Percentiles rank a stretch among this genome's conserved stretches.
Evolutionary conservation across 2,329 filamentous ascomycete species (phyloP).

Genomic region (Pseudocercospora ulei): DNA sequence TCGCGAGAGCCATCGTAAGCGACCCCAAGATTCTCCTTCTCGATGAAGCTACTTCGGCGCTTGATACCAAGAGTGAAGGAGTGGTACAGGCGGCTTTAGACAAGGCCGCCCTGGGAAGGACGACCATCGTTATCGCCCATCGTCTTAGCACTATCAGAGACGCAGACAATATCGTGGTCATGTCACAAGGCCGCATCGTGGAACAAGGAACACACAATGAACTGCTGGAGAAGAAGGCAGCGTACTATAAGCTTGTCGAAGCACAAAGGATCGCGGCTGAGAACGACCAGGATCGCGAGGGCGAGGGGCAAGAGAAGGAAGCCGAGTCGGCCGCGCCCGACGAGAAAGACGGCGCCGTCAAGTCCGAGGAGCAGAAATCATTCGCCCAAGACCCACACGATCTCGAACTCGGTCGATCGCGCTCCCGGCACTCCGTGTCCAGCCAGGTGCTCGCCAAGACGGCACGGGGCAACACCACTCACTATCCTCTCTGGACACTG

Average conservation of each 20-base stretch:
- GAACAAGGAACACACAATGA: slow-evolving; percentile 85
- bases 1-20: slow-evolving; percentile 79
- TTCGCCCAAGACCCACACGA: slow-evolving; percentile 52
- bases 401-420: slow-evolving; percentile 47
- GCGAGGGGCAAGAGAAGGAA: slow-evolving; percentile 29
- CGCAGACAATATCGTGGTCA: slow-evolving; percentile 92
- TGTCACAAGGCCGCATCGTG: slow-evolving; percentile 72
- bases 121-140: slow-evolving; percentile 93
- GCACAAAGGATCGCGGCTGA: slow-evolving; percentile 69
- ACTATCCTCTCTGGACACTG: slow-evolving; percentile 64
- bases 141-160: slow-evolving; percentile 87
- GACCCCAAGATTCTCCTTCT: slow-evolving; percentile 86
- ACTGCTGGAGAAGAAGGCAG: slow-evolving; percentile 58
- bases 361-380: slow-evolving; percentile 27
- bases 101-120: slow-evolving; percentile 71
- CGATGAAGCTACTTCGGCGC: slow-evolving; percentile 85
- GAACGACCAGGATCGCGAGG: slow-evolving; percentile 49
- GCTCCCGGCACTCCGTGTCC: slow-evolving; percentile 51
- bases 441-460: slow-evolving; percentile 58
- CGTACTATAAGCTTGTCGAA: slow-evolving; percentile 77
- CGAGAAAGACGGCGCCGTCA: slow-evolving; percentile 27
- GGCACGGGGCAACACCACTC: slow-evolving; percentile 20
- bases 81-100: slow-evolving; percentile 90
- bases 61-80: slow-evolving; percentile 90
- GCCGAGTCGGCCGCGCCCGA: slow-evolving; percentile 24